These are phyloP conservation scores for Plasmodium cynomolgi DNA, from an alignment of 169 alveolate genomes.

Conservation along the genomic window DNA sequence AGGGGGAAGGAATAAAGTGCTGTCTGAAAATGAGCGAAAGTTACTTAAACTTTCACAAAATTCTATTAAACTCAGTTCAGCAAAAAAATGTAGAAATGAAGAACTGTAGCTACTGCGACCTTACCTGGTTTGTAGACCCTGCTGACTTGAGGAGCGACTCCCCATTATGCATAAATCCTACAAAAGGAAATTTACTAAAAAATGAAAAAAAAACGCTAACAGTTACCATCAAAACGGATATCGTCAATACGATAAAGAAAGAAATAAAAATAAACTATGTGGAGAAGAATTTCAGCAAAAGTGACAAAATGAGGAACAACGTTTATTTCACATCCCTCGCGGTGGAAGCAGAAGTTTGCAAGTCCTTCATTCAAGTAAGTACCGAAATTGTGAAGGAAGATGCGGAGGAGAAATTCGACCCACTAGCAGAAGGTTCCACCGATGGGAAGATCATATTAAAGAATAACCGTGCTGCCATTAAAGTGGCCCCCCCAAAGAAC, in stretches of 20 bases:
- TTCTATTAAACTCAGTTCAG: constrained; percentile 44
- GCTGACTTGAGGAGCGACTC: constrained; percentile 8
- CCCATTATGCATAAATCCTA: constrained; percentile 20
- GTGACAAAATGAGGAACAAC: constrained; percentile 12
- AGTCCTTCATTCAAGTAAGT: constrained; percentile 32
- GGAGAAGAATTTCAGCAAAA: constrained; percentile 14
- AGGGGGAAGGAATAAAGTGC: constrained; percentile 67
- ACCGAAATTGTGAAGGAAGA: constrained; percentile 29
- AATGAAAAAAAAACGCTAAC: constrained; percentile 49
- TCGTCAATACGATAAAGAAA: constrained; percentile 5
- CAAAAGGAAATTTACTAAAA: constrained; percentile 23
- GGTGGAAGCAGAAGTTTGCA: constrained; percentile 58
- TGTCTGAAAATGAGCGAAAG: constrained; percentile 24
- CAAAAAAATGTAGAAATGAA: constrained; percentile 29
- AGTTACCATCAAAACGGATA: constrained; percentile 26
- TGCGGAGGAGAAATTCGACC: not conserved
- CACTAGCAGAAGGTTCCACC: not conserved
- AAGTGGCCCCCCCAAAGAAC: not conserved
- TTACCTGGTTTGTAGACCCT: constrained; percentile 51
- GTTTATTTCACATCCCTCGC: not conserved
- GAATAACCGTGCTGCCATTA: not conserved
- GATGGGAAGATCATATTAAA: not conserved
- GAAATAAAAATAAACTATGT: constrained; percentile 46
- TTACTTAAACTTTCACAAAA: constrained; percentile 51
- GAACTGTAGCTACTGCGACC: constrained; percentile 47